These are phyloP conservation scores for Trichoderma simmonsii DNA, from an alignment of 2,329 filamentous ascomycete species.

Conservation along the genomic window DNA sequence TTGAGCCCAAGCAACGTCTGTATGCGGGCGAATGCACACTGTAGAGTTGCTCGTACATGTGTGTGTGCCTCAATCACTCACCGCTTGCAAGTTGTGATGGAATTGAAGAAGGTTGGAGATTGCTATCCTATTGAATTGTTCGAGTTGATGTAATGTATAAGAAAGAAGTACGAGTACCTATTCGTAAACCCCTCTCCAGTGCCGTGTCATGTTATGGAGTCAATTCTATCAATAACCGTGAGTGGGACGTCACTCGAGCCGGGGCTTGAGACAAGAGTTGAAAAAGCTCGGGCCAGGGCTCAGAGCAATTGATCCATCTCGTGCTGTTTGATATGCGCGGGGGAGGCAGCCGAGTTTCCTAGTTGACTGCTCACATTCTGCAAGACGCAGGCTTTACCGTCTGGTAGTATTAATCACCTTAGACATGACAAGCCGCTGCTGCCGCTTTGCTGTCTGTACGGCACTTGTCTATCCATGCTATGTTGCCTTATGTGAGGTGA, in stretches of 20 bases:
- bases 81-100: not conserved
- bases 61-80: not conserved
- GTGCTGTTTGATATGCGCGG: not conserved
- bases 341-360: not conserved
- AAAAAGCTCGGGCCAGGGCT: not conserved
- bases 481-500: not conserved
- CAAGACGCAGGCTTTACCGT: not conserved
- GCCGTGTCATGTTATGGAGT: not conserved
- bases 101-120: not conserved
- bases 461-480: not conserved
- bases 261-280: not conserved
- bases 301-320: not conserved
- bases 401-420: not conserved
- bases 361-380: constrained; percentile 8
- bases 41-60: not conserved
- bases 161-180: not conserved
- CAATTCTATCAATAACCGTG: not conserved
- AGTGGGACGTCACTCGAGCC: not conserved
- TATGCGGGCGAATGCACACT: not conserved
- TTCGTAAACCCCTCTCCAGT: not conserved
- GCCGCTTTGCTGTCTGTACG: not conserved
- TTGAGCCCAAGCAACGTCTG: not conserved
- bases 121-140: no score
- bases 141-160: not conserved
- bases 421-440: not conserved